These are phyloP conservation scores for Colletotrichum scovillei DNA, from an alignment of 2,329 filamentous ascomycete genomes.

Conservation along the genomic window DNA sequence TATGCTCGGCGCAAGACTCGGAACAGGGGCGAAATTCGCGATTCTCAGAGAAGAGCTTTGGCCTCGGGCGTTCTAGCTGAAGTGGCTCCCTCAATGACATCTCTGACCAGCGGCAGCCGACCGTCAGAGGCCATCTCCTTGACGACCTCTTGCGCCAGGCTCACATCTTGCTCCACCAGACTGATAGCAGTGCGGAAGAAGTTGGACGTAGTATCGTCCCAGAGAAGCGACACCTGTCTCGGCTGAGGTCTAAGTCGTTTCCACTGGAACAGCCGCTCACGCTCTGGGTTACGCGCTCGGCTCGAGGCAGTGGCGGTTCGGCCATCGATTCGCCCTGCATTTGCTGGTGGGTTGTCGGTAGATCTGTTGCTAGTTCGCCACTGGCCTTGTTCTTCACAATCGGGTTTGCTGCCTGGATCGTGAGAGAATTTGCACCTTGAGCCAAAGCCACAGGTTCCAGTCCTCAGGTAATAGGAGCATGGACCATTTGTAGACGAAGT, in stretches of 20 bases:
- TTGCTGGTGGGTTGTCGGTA: no score
- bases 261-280: conserved; percentile 5
- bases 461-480: neutral
- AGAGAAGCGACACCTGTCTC: neutral
- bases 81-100: neutral
- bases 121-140: conserved; percentile 5
- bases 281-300: neutral
- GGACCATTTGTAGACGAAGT: neutral
- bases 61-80: neutral
- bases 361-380: neutral
- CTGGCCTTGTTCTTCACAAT: neutral
- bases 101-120: neutral
- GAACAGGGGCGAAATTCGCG: conserved; percentile 44
- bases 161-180: neutral
- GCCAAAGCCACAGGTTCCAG: conserved; percentile 1
- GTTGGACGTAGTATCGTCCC: conserved; percentile 1
- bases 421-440: conserved; percentile 9
- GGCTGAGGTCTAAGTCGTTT: conserved; percentile 7
- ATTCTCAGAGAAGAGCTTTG: neutral
- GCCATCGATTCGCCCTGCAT: no score
- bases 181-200: conserved; percentile 7
- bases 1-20: no score
- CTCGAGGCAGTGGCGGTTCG: neutral
- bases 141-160: conserved; percentile 21
- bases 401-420: neutral